Conservation (phyloP, 257 asterid species). For the Solanum clarkiae region DNA sequence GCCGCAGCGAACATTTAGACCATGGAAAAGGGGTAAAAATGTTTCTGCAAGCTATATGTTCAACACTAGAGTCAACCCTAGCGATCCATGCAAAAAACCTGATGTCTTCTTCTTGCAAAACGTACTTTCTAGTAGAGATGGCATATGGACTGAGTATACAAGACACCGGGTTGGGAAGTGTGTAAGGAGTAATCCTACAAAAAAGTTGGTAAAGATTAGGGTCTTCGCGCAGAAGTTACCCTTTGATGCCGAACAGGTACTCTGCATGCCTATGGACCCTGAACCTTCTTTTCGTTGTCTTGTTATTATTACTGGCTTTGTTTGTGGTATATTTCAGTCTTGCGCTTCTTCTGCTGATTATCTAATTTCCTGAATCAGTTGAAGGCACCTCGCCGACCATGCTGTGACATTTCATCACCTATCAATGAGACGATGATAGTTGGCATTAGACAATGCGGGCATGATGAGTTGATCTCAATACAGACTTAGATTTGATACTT, state of each 20-base stretch:
- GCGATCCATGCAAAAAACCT: conserved; percentile 58
- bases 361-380: conserved; percentile 18
- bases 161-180: conserved; percentile 24
- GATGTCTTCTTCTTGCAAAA: conserved; percentile 33
- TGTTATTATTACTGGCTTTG: neutral
- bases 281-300: neutral
- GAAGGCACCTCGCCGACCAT: conserved; percentile 53
- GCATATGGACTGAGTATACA: conserved; percentile 33
- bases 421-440: conserved; percentile 26
- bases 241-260: conserved; percentile 41
- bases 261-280: neutral
- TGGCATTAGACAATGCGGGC: conserved; percentile 48
- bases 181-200: conserved; percentile 12
- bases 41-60: conserved; percentile 43
- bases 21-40: conserved; percentile 62
- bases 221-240: conserved; percentile 25
- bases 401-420: conserved; percentile 51
- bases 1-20: conserved; percentile 51
- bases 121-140: conserved; percentile 20
- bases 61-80: conserved; percentile 39
- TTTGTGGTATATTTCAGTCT: neutral
- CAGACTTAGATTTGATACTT: conserved; percentile 11
- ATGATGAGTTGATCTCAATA: conserved; percentile 44
- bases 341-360: neutral
- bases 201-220: conserved; percentile 29